Evolutionary conservation across 1,139 yeast species (phyloP).

Genomic region (Scheffersomyces lignicola): DNA sequence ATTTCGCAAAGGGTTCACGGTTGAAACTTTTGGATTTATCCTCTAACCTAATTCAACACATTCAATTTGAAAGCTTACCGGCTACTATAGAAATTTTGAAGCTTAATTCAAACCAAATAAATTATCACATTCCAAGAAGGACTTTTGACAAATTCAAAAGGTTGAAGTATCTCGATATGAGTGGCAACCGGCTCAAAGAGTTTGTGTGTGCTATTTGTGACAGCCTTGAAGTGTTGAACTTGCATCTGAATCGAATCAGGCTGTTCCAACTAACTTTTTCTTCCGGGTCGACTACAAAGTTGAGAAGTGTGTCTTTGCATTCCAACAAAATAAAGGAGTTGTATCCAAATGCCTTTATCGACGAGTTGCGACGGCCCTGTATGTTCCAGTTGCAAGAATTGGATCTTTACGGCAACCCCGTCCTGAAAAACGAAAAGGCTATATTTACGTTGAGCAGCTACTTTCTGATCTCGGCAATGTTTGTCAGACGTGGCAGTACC

Average conservation of each 20-base stretch:
- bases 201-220: background rate
- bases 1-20: background rate
- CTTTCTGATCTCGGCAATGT: background rate
- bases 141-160: background rate
- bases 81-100: background rate
- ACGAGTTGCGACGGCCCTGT: too few relatives aligned
- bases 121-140: background rate
- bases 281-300: background rate
- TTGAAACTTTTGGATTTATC: conserved; percentile 3
- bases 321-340: background rate
- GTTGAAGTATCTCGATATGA: background rate
- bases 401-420: background rate
- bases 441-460: too few relatives aligned
- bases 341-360: too few relatives aligned
- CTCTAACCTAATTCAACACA: background rate
- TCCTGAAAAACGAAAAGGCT: background rate
- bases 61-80: background rate
- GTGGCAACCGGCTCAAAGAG: background rate
- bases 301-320: background rate
- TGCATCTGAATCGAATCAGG: background rate
- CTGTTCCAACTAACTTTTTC: background rate
- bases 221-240: background rate
- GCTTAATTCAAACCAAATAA: background rate
- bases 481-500: background rate
- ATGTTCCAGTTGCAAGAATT: background rate